Conservation (phyloP, 208 protist species). For the Naegleria fowleri region DNA sequence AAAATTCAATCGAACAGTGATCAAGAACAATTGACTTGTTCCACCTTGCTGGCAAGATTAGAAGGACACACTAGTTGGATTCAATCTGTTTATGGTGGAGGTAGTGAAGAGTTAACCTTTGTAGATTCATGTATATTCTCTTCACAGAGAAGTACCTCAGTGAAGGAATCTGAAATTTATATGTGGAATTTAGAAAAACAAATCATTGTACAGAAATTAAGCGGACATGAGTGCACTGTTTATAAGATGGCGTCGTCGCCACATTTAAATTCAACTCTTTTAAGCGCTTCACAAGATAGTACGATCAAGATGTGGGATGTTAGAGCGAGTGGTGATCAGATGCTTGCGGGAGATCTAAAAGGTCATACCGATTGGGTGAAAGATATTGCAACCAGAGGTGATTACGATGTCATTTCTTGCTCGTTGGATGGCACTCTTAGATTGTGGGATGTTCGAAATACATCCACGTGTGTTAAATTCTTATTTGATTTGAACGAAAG, state of each 20-base stretch:
- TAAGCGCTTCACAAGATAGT: not conserved
- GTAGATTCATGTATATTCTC: not conserved
- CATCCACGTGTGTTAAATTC: not conserved
- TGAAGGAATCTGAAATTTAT: not conserved
- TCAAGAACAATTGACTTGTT: not conserved
- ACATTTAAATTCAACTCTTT: not conserved
- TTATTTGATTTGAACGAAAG: not conserved
- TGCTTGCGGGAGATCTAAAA: not conserved
- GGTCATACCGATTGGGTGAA: not conserved
- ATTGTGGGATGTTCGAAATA: not conserved
- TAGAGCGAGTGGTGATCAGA: not conserved
- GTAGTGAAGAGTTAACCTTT: not conserved
- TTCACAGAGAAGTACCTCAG: not conserved
- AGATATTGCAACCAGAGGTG: not conserved
- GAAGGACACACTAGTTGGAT: not conserved
- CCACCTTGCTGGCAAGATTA: not conserved
- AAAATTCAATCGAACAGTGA: not conserved
- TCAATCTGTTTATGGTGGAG: not conserved
- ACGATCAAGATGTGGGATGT: not conserved
- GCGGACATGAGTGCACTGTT: not conserved
- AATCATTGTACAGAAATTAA: not conserved
- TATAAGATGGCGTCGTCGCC: not conserved
- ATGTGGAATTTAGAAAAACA: not conserved
- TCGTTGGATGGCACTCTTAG: not conserved
- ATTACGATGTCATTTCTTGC: not conserved